Conservation (phyloP, 345 rosid genomes). For the Conringia planisiliqua region DNA sequence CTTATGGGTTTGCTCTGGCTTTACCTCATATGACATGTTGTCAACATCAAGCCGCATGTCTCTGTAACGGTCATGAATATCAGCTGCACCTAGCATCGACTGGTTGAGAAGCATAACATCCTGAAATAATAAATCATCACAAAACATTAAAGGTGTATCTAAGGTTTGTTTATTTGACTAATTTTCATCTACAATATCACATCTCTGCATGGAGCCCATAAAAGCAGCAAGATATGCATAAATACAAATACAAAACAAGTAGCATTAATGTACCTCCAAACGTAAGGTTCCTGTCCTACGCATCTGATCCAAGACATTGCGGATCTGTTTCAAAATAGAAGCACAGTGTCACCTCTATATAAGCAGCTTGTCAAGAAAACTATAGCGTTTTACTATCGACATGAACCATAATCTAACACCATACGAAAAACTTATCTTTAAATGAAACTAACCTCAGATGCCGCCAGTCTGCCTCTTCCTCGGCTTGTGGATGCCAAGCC, state of each 20-base stretch:
- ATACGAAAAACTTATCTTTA: background rate
- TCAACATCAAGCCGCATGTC: conserved; percentile 98
- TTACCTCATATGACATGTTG: conserved; percentile 97
- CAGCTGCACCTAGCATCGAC: conserved; percentile 62
- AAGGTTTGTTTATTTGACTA: background rate
- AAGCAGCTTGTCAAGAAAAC: background rate
- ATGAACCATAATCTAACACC: no score
- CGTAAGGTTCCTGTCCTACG: conserved; percentile 78
- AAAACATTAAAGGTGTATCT: background rate
- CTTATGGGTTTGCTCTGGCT: background rate
- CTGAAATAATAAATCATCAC: conserved; percentile 38
- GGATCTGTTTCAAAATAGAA: conserved; percentile 48
- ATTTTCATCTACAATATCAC: background rate
- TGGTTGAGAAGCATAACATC: conserved; percentile 85
- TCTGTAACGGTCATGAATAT: conserved; percentile 73
- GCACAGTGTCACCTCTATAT: conserved; percentile 24
- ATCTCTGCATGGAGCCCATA: background rate
- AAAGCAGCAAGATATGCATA: background rate
- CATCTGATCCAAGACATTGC: conserved; percentile 77
- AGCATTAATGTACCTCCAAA: conserved; percentile 49
- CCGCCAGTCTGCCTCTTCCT: conserved; percentile 67
- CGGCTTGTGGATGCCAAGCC: conserved; percentile 54
- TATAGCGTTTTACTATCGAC: background rate
- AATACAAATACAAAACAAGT: background rate
- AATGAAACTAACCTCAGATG: conserved; percentile 69